Percentiles rank a stretch among this genome's conserved stretches.
These are phyloP conservation scores for Leccinum ambiguum DNA, from an alignment of 1,284 basidiomycete genomes.

Conservation along the genomic window DNA sequence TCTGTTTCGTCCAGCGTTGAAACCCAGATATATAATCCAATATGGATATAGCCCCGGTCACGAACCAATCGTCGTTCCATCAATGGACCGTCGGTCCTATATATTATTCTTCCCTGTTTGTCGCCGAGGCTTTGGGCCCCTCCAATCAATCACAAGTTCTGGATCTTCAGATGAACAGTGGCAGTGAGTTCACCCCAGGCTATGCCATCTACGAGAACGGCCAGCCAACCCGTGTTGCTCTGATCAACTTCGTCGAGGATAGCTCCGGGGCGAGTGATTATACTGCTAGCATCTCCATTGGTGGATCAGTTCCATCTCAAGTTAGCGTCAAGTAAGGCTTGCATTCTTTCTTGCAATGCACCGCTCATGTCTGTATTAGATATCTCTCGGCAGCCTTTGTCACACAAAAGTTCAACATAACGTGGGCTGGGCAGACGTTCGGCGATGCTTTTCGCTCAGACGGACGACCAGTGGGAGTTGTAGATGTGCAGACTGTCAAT, in stretches of 20 bases:
- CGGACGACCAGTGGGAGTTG: slow-evolving; percentile 55
- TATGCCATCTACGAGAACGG: slow-evolving; percentile 74
- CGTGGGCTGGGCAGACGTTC: slow-evolving; percentile 73
- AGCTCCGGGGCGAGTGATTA: slow-evolving; percentile 41
- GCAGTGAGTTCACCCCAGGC: slow-evolving; percentile 57
- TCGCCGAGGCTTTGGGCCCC: slow-evolving; percentile 67
- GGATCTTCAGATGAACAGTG: slow-evolving; percentile 53
- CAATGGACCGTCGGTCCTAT: background rate
- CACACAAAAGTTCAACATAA: slow-evolving; percentile 66
- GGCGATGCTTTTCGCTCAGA: slow-evolving; percentile 63
- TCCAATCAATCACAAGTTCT: slow-evolving; percentile 59
- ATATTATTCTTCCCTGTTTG: slow-evolving; percentile 59
- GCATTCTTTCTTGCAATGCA: background rate
- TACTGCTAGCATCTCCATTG: slow-evolving; percentile 48
- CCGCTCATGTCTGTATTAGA: slow-evolving; percentile 30
- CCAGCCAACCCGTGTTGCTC: slow-evolving; percentile 51
- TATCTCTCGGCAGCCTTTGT: slow-evolving; percentile 55
- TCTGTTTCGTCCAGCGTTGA: background rate
- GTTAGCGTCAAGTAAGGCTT: slow-evolving; percentile 55
- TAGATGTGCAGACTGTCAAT: slow-evolving; percentile 44
- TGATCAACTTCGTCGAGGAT: slow-evolving; percentile 72
- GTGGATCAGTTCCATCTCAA: slow-evolving; percentile 41
- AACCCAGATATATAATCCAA: background rate
- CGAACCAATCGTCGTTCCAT: background rate
- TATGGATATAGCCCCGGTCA: background rate